These are phyloP conservation scores for Wickerhamomyces mucosus DNA, from an alignment of 805 yeast genomes.

Conservation along the genomic window DNA sequence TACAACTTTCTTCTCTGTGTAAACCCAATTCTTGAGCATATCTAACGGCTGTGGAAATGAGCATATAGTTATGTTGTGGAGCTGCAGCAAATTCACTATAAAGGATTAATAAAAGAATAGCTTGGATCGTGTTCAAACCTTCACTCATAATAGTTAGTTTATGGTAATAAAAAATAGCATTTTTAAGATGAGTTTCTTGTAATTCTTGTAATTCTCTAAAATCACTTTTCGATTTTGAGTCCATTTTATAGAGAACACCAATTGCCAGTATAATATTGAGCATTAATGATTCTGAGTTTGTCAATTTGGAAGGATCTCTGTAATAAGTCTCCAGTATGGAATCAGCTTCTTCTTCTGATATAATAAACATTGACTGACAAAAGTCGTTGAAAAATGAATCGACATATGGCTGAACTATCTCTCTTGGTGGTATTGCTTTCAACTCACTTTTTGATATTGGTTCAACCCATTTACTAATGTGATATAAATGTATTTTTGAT, in stretches of 20 bases:
- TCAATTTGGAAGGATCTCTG: conserved; percentile 3
- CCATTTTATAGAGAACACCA: conserved; percentile 7
- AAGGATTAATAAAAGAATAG: conserved; percentile 35
- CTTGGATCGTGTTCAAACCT: conserved; percentile 42
- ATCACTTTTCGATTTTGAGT: background rate
- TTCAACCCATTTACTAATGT: conserved; percentile 24
- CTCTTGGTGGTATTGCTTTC: conserved; percentile 23
- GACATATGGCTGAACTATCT: conserved; percentile 12
- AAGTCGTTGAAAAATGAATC: conserved; percentile 7
- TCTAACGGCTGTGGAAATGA: conserved; percentile 38
- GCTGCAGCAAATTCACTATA: conserved; percentile 27
- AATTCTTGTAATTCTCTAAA: conserved; percentile 17
- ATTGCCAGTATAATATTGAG: conserved; percentile 22
- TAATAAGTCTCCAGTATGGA: conserved; percentile 15
- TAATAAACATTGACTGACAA: conserved; percentile 4
- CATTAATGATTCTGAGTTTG: conserved; percentile 24
- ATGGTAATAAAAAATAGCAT: conserved; percentile 44
- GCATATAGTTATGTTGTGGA: conserved; percentile 31
- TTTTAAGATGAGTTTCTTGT: conserved; percentile 24
- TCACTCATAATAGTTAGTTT: conserved; percentile 39
- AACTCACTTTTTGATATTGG: conserved; percentile 21
- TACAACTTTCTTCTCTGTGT: conserved; percentile 37
- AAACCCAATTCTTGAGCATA: conserved; percentile 51
- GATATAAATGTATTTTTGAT: conserved; percentile 11
- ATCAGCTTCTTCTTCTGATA: conserved; percentile 10